phyloP scores from a whole-genome alignment of 768 basidiomycete genomes.

The Myochromella boudieri region DNA sequence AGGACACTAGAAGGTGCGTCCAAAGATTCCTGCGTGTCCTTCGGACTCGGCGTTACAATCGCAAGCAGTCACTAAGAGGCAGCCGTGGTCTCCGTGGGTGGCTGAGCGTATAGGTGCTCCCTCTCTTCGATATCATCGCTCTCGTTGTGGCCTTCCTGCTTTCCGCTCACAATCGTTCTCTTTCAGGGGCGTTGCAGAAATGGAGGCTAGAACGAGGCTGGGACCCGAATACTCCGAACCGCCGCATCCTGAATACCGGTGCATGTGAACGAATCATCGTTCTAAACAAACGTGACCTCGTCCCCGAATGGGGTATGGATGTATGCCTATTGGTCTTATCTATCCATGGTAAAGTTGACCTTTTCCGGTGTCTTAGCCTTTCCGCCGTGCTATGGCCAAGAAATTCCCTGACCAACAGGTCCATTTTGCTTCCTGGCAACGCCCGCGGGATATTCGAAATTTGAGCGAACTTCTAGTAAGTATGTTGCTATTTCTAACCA shows the following conservation, averaged over 20 bases:
- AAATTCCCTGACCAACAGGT: slow-evolving; percentile 70
- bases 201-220: slow-evolving; percentile 72
- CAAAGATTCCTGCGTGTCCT: slow-evolving; percentile 23
- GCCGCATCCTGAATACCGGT: slow-evolving; percentile 36
- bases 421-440: slow-evolving; percentile 73
- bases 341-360: slow-evolving; percentile 9
- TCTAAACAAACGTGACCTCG: slow-evolving; percentile 91
- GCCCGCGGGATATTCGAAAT: slow-evolving; percentile 59
- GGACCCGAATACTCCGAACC: slow-evolving; percentile 40
- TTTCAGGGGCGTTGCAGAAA: slow-evolving; percentile 59
- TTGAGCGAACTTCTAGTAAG: slow-evolving; percentile 71
- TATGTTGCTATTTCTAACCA: slow-evolving; percentile 47
- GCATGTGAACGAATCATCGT: slow-evolving; percentile 87
- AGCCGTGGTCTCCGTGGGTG: neutral
- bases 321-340: slow-evolving; percentile 40
- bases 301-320: slow-evolving; percentile 84
- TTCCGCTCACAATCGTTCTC: neutral
- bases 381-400: slow-evolving; percentile 66
- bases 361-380: slow-evolving; percentile 50
- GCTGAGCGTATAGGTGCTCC: neutral
- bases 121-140: neutral
- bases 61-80: neutral
- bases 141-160: too few species aligned
- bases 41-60: slow-evolving; percentile 19
- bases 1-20: slow-evolving; percentile 78